These are phyloP conservation scores for Steccherinum ochraceum DNA, from an alignment of 768 basidiomycete genomes.

Conservation along the genomic window DNA sequence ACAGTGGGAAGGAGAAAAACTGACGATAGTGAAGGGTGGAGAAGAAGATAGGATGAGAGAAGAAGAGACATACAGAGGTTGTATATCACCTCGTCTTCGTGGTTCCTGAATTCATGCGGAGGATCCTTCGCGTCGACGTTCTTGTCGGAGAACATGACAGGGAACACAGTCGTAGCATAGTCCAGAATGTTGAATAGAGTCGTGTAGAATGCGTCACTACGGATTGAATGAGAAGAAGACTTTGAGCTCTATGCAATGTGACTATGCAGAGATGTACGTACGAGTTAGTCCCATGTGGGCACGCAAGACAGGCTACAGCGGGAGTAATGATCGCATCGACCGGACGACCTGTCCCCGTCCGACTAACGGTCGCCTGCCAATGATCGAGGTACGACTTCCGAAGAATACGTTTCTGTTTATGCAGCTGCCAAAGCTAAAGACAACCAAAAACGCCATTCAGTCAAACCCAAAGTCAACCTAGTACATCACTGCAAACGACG, in stretches of 20 bases:
- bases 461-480: constrained; percentile 10
- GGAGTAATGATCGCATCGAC: constrained; percentile 49
- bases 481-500: neutral
- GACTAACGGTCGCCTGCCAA: constrained; percentile 37
- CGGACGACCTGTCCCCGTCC: constrained; percentile 42
- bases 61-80: constrained; percentile 33
- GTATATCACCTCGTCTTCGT: constrained; percentile 38
- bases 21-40: neutral
- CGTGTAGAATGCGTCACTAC: constrained; percentile 38
- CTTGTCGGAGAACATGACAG: constrained; percentile 41
- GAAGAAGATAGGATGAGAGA: neutral
- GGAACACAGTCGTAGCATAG: constrained; percentile 37
- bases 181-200: constrained; percentile 42
- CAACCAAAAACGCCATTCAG: constrained; percentile 1
- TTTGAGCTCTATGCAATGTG: too few relatives aligned
- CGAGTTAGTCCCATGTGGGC: constrained; percentile 39
- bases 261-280: too few relatives aligned
- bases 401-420: constrained; percentile 31
- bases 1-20: neutral
- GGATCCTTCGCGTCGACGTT: constrained; percentile 29
- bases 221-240: too few relatives aligned
- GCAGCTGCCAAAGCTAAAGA: constrained; percentile 43
- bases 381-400: constrained; percentile 42
- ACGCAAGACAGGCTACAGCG: constrained; percentile 34
- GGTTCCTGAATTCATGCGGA: constrained; percentile 34